phyloP scores from a whole-genome alignment of 805 yeast genomes.

The Candida arabinofermentans region DNA sequence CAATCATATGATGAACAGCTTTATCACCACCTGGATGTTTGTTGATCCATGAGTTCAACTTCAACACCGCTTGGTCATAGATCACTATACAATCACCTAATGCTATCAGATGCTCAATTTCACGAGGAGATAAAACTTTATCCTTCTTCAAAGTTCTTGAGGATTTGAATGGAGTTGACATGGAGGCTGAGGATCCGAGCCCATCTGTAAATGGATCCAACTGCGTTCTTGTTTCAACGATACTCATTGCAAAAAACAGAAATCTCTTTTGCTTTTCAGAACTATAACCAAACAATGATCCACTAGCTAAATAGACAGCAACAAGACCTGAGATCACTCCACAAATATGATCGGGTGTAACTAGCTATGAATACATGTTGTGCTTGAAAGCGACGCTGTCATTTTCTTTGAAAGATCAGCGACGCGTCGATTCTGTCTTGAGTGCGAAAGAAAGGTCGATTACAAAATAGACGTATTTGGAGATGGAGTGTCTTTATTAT shows the following conservation, averaged over 20 bases:
- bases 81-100: constrained; percentile 69
- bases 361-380: no score
- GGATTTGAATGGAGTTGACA: background rate
- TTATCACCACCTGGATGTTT: constrained; percentile 88
- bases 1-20: constrained; percentile 79
- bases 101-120: constrained; percentile 58
- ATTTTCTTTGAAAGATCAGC: no score
- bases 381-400: no score
- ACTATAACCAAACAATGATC: no score
- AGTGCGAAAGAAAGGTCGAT: no score
- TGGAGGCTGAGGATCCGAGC: background rate
- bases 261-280: no score
- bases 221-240: background rate
- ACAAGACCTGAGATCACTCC: no score
- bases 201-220: background rate
- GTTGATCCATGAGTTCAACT: constrained; percentile 65
- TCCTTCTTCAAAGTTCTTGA: background rate
- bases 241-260: background rate
- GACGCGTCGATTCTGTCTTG: no score
- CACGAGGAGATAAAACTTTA: constrained; percentile 34
- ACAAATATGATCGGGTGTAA: no score
- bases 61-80: constrained; percentile 54
- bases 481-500: no score
- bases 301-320: no score
- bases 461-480: no score